Evolutionary conservation across 805 yeast genomes (phyloP).

Genomic region (Starmerella kuoi): DNA sequence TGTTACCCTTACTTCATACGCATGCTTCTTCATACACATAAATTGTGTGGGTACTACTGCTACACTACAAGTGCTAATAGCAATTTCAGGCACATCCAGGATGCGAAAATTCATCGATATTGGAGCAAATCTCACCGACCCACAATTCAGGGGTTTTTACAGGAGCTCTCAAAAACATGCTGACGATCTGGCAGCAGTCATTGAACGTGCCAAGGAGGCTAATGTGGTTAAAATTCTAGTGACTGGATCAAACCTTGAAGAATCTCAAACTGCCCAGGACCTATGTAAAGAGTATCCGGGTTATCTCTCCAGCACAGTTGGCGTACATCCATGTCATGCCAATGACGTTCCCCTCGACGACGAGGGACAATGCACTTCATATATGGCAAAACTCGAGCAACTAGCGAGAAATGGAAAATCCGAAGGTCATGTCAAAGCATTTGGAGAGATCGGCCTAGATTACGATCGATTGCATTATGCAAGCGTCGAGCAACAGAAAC

Average conservation of each 20-base stretch:
- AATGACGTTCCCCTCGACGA: slow-evolving; percentile 24
- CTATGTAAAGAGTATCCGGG: slow-evolving; percentile 33
- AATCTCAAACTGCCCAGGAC: slow-evolving; percentile 49
- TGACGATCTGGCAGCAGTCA: slow-evolving; percentile 50
- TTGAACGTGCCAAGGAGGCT: slow-evolving; percentile 51
- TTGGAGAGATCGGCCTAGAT: slow-evolving; percentile 94
- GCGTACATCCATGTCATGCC: slow-evolving; percentile 92
- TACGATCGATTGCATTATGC: slow-evolving; percentile 80
- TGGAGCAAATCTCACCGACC: slow-evolving; percentile 74
- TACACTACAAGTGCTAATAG: no score
- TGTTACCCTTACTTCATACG: no score
- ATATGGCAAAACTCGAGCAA: slow-evolving; percentile 38
- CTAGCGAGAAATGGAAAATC: slow-evolving; percentile 39
- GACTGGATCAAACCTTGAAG: slow-evolving; percentile 70
- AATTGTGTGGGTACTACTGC: no score
- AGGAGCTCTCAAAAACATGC: slow-evolving; percentile 58
- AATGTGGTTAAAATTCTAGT: slow-evolving; percentile 61
- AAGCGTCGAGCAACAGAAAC: slow-evolving; percentile 49
- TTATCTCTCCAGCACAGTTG: slow-evolving; percentile 47
- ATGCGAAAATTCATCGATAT: slow-evolving; percentile 30
- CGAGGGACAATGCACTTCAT: slow-evolving; percentile 20
- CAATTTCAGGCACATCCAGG: no score
- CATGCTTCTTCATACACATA: no score
- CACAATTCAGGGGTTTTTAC: slow-evolving; percentile 75
- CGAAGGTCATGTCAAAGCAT: slow-evolving; percentile 53